A percentile compares a stretch with the other conserved stretches of the same genome.
Evolutionary conservation across 805 yeast species (phyloP).

Genomic region (Spathaspora passalidarum): DNA sequence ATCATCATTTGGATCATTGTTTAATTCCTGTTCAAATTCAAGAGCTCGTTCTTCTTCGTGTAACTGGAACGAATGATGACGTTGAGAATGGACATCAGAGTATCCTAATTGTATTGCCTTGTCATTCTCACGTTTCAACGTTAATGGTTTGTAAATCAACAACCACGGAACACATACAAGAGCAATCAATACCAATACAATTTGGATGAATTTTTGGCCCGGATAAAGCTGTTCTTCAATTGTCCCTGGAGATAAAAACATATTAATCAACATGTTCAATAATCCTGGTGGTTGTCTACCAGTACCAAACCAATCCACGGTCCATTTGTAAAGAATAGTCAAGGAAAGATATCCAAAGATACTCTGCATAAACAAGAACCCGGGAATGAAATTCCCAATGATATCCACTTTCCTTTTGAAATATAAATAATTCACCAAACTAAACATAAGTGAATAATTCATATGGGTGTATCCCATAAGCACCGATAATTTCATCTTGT

Average conservation of each 20-base stretch:
- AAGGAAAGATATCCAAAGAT: constrained; percentile 69
- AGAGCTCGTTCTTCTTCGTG: constrained; percentile 42
- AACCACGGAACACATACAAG: constrained; percentile 75
- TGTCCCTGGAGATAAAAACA: constrained; percentile 72
- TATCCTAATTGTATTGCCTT: constrained; percentile 35
- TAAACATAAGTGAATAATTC: constrained; percentile 67
- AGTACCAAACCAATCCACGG: constrained; percentile 64
- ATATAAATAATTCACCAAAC: constrained; percentile 59
- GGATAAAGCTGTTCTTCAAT: constrained; percentile 64
- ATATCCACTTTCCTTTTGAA: constrained; percentile 63
- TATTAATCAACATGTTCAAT: constrained; percentile 69
- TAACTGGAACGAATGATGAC: constrained; percentile 39
- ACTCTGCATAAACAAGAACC: constrained; percentile 70
- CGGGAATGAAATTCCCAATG: constrained; percentile 71
- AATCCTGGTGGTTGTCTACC: constrained; percentile 67
- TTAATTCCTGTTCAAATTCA: constrained; percentile 14
- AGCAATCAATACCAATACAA: constrained; percentile 55
- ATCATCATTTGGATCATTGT: constrained; percentile 15
- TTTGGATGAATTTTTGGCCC: constrained; percentile 62
- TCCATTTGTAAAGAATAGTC: constrained; percentile 73
- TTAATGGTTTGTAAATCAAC: constrained; percentile 61
- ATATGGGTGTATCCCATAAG: constrained; percentile 74
- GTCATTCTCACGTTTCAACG: constrained; percentile 35
- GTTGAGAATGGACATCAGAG: constrained; percentile 36
- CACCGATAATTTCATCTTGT: constrained; percentile 74